Evolutionary conservation across 441 rosid species (phyloP), one percentile per base, ranked within the genome.

Genomic region (Isatis lusitanica): DNA sequence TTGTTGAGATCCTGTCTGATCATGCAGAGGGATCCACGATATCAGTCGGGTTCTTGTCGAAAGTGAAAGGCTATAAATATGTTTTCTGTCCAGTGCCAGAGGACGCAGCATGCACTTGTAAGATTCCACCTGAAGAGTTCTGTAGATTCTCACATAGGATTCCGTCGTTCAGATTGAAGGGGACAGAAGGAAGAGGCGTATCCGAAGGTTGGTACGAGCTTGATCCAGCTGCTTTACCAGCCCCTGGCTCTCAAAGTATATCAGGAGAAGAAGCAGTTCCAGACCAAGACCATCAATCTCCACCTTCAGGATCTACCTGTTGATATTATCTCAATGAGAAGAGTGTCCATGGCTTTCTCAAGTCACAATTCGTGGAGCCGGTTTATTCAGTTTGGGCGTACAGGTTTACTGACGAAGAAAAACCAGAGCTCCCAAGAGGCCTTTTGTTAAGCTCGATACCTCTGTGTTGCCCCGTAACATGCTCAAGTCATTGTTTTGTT

Each of bases 1-100:
- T 87, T 82, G 98, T 84, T 46, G 94, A 88, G 82, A 80, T 93
- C 64, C 60, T 93, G 71, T 83, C 94, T 9, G 91, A 83, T 7
- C 67, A 72, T 74, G 70, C 48, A 13, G 83, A 88, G 68, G 82
- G 67, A 74, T 57, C 57, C 31, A 74, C 94, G 15, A 70, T 71
- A 35, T 21, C 18, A 16, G 87, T 93, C 62, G 82, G 88, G 24
- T 82, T 76, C 79, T 78, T 93, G 83, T 79, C 76, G 52, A 93
- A 90, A 86, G 83, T 91, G 73, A 80, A 87, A 83, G 97, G 93
- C 66, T 95, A 87, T 80, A 68, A 6, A 1, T 73, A 79, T 82
- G 74, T 89, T 66, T 87, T 82, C 75, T 58, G 78, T 73, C 78
- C 63, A 48, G 5, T 43, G 52, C 28, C 58, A 33, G 78, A 78